Evolutionary conservation across 345 rosid genomes (phyloP).

Genomic region (Hibiscus syriacus): DNA sequence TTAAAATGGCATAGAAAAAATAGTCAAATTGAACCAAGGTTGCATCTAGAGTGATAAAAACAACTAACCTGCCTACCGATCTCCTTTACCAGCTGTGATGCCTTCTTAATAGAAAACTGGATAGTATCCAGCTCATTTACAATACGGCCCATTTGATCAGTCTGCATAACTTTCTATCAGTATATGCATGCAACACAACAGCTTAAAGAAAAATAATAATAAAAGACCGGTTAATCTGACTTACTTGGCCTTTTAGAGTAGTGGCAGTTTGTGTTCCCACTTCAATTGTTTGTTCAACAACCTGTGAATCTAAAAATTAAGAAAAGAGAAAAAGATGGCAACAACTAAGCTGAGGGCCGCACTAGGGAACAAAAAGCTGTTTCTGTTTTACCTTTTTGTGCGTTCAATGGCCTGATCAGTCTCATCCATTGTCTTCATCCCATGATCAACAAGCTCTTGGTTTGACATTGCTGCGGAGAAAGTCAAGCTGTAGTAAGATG

Average conservation of each 20-base stretch:
- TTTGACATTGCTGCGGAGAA: conserved; percentile 70
- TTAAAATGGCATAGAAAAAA: neutral
- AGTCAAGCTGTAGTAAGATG: neutral
- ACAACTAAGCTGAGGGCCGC: neutral
- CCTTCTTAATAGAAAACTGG: conserved; percentile 96
- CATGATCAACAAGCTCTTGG: conserved; percentile 80
- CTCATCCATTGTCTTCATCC: conserved; percentile 83
- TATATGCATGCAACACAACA: neutral
- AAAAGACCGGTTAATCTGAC: conserved; percentile 13
- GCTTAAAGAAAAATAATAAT: neutral
- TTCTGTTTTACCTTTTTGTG: conserved; percentile 56
- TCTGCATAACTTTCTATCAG: conserved; percentile 42
- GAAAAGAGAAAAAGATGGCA: conserved; percentile 9
- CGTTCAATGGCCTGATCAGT: conserved; percentile 96
- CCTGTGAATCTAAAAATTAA: conserved; percentile 36
- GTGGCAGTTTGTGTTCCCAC: conserved; percentile 96
- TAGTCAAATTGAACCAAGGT: neutral
- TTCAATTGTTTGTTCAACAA: conserved; percentile 93
- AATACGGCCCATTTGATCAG: conserved; percentile 98
- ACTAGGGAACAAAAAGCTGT: neutral
- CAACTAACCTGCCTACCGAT: conserved; percentile 88
- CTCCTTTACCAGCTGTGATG: conserved; percentile 96
- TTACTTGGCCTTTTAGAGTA: conserved; percentile 88
- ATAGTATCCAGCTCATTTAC: conserved; percentile 95
- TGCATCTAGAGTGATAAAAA: neutral